phyloP scores from a whole-genome alignment of 2,329 filamentous ascomycete genomes.

The Penicillium palitans region DNA sequence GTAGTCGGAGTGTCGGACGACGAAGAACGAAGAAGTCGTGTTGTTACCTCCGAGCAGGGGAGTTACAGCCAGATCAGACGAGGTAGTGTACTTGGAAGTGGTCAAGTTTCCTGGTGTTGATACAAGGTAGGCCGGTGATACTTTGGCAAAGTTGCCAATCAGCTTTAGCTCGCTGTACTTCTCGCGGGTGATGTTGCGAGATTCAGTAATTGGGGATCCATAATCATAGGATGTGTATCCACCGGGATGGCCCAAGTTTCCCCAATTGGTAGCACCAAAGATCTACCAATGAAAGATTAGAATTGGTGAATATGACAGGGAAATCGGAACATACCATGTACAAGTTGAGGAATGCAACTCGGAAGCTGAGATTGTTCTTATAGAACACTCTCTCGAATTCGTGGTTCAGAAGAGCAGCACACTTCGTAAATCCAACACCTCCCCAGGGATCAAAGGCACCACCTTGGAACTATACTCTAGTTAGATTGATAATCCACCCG shows the following conservation, averaged over 20 bases:
- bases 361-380: slow-evolving; percentile 70
- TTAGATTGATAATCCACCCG: slow-evolving; percentile 4
- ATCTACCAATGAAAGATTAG: slow-evolving; percentile 43
- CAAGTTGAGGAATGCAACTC: slow-evolving; percentile 67
- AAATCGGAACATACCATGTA: slow-evolving; percentile 63
- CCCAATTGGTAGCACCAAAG: slow-evolving; percentile 81
- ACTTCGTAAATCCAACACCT: slow-evolving; percentile 67
- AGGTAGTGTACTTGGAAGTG: slow-evolving; percentile 52
- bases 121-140: slow-evolving; percentile 68
- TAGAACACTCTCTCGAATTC: slow-evolving; percentile 78
- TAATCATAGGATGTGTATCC: slow-evolving; percentile 65
- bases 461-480: slow-evolving; percentile 60
- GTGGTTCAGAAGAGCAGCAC: slow-evolving; percentile 64
- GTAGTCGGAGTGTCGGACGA: slow-evolving; percentile 67
- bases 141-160: slow-evolving; percentile 71
- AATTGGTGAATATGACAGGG: not conserved
- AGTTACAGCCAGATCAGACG: slow-evolving; percentile 59
- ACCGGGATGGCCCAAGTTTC: slow-evolving; percentile 70
- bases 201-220: slow-evolving; percentile 66
- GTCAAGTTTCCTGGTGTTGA: slow-evolving; percentile 53
- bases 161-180: slow-evolving; percentile 81
- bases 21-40: slow-evolving; percentile 56
- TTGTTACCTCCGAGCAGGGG: slow-evolving; percentile 56
- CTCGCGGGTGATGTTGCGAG: slow-evolving; percentile 66
- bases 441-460: slow-evolving; percentile 75